Evolutionary conservation across 2,329 filamentous ascomycete genomes (phyloP).

Genomic region (Penicillium sp.): DNA sequence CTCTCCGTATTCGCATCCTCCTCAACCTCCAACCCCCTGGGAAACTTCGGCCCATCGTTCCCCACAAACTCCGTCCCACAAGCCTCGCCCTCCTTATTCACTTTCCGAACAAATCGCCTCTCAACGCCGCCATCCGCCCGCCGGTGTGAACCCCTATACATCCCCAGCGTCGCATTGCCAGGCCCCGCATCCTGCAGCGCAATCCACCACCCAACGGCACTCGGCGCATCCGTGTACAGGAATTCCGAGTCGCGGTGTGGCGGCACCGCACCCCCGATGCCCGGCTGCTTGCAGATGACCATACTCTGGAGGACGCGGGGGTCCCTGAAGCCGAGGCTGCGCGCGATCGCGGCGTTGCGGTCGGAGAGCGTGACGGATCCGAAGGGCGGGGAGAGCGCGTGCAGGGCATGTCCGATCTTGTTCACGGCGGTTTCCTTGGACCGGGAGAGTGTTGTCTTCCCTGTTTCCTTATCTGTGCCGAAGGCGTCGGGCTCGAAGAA

Average conservation of each 20-base stretch:
- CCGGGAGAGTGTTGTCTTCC: slow-evolving; percentile 67
- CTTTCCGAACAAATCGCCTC: slow-evolving; percentile 72
- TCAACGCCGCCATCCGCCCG: slow-evolving; percentile 65
- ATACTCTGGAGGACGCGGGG: slow-evolving; percentile 87
- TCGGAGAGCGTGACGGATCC: slow-evolving; percentile 53
- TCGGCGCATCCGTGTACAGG: slow-evolving; percentile 85
- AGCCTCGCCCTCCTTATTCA: slow-evolving; percentile 4
- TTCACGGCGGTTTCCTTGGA: slow-evolving; percentile 88
- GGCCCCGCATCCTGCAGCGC: slow-evolving; percentile 88
- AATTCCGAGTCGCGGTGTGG: slow-evolving; percentile 94
- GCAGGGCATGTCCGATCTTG: slow-evolving; percentile 81
- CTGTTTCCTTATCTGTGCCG: slow-evolving; percentile 35
- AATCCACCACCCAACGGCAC: slow-evolving; percentile 96
- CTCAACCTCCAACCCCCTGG: slow-evolving; percentile 55
- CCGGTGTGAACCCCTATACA: slow-evolving; percentile 78
- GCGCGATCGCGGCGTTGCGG: slow-evolving; percentile 68
- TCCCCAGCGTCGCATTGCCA: slow-evolving; percentile 87
- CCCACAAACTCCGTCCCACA: slow-evolving; percentile 71
- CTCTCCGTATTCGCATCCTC: slow-evolving; percentile 38
- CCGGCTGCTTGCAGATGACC: slow-evolving; percentile 98
- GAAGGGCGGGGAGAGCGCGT: slow-evolving; percentile 71
- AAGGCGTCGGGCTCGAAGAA: slow-evolving; percentile 98
- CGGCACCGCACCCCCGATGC: slow-evolving; percentile 89
- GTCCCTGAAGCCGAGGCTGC: slow-evolving; percentile 73
- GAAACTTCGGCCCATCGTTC: slow-evolving; percentile 71